Evolutionary conservation across 345 rosid genomes (phyloP).

Genomic region (Citrus mangshanensis): DNA sequence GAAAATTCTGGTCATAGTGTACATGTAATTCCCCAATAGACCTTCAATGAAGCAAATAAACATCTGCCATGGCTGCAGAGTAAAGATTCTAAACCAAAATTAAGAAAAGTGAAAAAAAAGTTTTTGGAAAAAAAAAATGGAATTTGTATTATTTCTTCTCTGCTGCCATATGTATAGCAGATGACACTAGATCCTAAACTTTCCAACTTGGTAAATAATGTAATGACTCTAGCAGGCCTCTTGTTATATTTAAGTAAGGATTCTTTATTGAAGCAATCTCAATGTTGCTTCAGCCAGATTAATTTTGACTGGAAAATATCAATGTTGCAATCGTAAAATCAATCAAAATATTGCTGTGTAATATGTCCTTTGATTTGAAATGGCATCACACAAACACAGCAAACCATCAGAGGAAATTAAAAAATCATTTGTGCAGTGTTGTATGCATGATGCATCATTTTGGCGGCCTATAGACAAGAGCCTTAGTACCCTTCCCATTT

Average conservation of each 20-base stretch:
- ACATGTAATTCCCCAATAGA: background rate
- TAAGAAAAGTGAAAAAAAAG: background rate
- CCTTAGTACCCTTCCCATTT: background rate
- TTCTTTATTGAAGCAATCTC: background rate
- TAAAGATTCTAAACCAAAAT: background rate
- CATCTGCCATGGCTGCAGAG: background rate
- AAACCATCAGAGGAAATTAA: background rate
- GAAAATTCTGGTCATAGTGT: background rate
- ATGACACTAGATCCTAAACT: background rate
- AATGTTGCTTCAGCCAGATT: background rate
- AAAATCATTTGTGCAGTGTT: background rate
- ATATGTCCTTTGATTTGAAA: background rate
- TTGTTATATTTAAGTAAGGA: background rate
- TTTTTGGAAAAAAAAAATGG: background rate
- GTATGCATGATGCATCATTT: background rate
- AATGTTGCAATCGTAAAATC: background rate
- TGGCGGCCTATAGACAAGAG: background rate
- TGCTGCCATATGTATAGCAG: too few relatives aligned
- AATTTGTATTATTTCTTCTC: background rate
- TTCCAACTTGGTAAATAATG: background rate
- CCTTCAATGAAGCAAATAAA: background rate
- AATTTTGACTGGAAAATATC: background rate
- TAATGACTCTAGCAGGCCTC: background rate
- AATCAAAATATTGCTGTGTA: background rate
- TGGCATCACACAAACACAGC: background rate